A percentile compares a stretch with the other conserved stretches of the same genome.
Conservation (phyloP, 768 basidiomycete genomes). For the Crepidotus variabilis region DNA sequence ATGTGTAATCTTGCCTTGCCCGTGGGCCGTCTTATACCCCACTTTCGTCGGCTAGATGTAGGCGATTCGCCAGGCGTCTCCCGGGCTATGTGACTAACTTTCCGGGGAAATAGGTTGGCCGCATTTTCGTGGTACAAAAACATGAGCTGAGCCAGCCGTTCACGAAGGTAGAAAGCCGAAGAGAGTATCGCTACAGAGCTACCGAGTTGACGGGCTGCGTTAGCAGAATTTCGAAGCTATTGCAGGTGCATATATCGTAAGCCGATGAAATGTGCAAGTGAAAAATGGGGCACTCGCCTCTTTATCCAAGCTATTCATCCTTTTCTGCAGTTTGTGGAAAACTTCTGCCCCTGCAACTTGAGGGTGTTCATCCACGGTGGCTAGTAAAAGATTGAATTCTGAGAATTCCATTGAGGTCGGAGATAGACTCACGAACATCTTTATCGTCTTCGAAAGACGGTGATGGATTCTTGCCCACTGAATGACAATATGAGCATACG, state of each 20-base stretch:
- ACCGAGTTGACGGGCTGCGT: conserved; percentile 72
- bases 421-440: conserved; percentile 55
- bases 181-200: conserved; percentile 76
- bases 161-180: conserved; percentile 67
- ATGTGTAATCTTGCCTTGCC: conserved; percentile 45
- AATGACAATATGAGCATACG: not conserved
- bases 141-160: conserved; percentile 63
- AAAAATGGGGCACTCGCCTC: conserved; percentile 36
- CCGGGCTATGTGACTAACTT: conserved; percentile 41
- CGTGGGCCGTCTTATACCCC: conserved; percentile 26
- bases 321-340: conserved; percentile 62
- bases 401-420: not conserved
- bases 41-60: conserved; percentile 24
- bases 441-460: conserved; percentile 60
- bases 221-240: conserved; percentile 72
- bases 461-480: conserved; percentile 31
- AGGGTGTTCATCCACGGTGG: conserved; percentile 66
- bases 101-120: conserved; percentile 71
- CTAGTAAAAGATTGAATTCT: conserved; percentile 23
- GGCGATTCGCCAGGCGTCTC: conserved; percentile 29
- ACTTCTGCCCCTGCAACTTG: conserved; percentile 63
- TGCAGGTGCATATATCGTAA: conserved; percentile 1
- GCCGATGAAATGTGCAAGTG: not conserved
- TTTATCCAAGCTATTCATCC: conserved; percentile 59
- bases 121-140: conserved; percentile 75